Conservation (phyloP, 169 alveolate genomes). For the Plasmodium cynomolgi region DNA sequence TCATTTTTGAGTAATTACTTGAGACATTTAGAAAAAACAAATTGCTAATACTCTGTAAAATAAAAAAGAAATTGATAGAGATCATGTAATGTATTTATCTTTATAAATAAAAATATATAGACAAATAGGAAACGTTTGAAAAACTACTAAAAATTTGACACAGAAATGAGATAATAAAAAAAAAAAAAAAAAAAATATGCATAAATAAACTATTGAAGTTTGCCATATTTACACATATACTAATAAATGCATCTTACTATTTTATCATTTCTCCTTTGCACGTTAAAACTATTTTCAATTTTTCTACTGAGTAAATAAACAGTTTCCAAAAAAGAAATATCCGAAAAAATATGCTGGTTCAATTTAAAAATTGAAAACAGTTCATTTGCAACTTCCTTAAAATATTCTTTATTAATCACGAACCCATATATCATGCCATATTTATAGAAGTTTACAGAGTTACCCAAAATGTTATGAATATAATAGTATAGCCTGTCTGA, state of each 20-base stretch:
- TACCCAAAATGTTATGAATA: conserved; percentile 18
- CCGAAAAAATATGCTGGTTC: conserved; percentile 13
- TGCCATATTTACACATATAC: neutral
- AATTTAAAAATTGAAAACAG: conserved; percentile 12
- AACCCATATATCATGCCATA: conserved; percentile 63
- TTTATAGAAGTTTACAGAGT: conserved; percentile 37
- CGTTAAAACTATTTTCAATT: conserved; percentile 10
- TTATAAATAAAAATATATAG: neutral
- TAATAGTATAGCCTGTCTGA: neutral
- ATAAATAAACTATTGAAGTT: neutral
- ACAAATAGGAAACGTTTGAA: neutral
- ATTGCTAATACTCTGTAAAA: conserved; percentile 22
- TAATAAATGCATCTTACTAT: conserved; percentile 16
- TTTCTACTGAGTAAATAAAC: conserved; percentile 35
- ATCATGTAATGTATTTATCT: neutral
- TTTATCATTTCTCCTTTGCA: conserved; percentile 30
- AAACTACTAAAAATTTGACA: neutral
- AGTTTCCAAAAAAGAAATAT: conserved; percentile 29
- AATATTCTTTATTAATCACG: neutral
- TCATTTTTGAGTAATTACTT: conserved; percentile 20
- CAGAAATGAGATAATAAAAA: neutral
- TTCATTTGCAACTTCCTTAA: conserved; percentile 18
- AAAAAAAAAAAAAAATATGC: neutral
- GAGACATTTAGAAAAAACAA: conserved; percentile 18
- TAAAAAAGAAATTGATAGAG: neutral